Percentiles rank a stretch among this genome's conserved stretches.
These are phyloP conservation scores for Hypocreales sp. DNA, from an alignment of 2,329 filamentous ascomycete species.

Conservation along the genomic window DNA sequence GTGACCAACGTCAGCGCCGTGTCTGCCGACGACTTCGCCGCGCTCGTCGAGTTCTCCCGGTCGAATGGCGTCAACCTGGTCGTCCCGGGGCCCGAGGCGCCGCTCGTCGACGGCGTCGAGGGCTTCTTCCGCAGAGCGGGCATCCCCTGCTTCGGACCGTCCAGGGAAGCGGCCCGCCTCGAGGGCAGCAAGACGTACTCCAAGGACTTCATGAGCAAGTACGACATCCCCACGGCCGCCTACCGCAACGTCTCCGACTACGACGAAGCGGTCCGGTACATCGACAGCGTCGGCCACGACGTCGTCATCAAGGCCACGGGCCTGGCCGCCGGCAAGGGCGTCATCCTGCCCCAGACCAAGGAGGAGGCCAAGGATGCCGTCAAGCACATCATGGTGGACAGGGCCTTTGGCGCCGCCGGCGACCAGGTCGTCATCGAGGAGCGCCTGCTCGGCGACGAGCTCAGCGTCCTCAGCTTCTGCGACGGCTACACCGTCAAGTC, in stretches of 20 bases:
- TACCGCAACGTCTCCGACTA: conserved; percentile 82
- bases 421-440: conserved; percentile 93
- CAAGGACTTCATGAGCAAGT: conserved; percentile 92
- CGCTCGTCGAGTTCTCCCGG: conserved; percentile 60
- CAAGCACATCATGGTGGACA: conserved; percentile 79
- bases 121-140: conserved; percentile 61
- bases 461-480: conserved; percentile 81
- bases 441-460: conserved; percentile 77
- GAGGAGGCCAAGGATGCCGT: conserved; percentile 71
- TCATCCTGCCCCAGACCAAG: conserved; percentile 71
- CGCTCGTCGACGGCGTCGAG: conserved; percentile 83
- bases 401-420: conserved; percentile 74
- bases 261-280: conserved; percentile 54
- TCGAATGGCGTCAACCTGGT: conserved; percentile 65
- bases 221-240: conserved; percentile 77
- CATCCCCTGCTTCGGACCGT: conserved; percentile 76
- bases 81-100: conserved; percentile 81
- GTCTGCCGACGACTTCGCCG: conserved; percentile 61
- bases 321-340: conserved; percentile 86
- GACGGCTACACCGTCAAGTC: conserved; percentile 76
- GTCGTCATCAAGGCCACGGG: conserved; percentile 92
- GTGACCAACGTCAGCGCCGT: conserved; percentile 56
- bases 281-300: conserved; percentile 54
- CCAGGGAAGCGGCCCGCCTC: conserved; percentile 69
- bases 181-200: conserved; percentile 96